phyloP scores from a whole-genome alignment of 257 asterid genomes.

The Petunia secreta region DNA sequence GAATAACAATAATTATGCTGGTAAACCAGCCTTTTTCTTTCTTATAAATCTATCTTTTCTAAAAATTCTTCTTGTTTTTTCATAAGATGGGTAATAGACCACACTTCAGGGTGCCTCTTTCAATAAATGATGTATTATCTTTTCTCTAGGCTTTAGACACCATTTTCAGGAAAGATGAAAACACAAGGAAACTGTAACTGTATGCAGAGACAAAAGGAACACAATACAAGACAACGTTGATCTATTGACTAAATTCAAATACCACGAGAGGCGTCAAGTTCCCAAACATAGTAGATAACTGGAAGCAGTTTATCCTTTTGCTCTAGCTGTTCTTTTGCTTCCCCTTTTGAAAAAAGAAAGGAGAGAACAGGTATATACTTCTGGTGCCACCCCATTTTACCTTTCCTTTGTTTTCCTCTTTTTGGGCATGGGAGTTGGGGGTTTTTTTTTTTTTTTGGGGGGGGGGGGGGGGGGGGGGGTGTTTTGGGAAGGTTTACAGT shows the following conservation, averaged over 20 bases:
- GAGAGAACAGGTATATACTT: too few relatives aligned
- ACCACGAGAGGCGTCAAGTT: background rate
- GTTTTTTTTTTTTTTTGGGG: too few relatives aligned
- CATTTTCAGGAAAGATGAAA: background rate
- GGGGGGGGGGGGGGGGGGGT: too few relatives aligned
- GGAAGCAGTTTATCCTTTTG: too few relatives aligned
- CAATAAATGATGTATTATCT: background rate
- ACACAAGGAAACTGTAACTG: background rate
- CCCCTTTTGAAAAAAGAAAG: too few relatives aligned
- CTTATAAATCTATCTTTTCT: too few relatives aligned
- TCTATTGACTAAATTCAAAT: background rate
- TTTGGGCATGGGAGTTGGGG: too few relatives aligned
- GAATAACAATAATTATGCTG: background rate
- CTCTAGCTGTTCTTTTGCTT: too few relatives aligned
- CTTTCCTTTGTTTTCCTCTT: too few relatives aligned
- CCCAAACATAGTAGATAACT: background rate
- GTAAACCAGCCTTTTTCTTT: too few relatives aligned
- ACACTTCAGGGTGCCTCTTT: background rate
- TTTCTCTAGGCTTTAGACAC: background rate
- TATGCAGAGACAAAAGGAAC: background rate
- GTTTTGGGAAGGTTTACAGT: background rate
- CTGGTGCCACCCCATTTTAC: too few relatives aligned
- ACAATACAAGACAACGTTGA: background rate
- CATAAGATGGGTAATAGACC: background rate
- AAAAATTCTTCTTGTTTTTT: too few relatives aligned